Evolutionary conservation across 805 yeast species (phyloP).

Genomic region (Candida sakaeoensis): DNA sequence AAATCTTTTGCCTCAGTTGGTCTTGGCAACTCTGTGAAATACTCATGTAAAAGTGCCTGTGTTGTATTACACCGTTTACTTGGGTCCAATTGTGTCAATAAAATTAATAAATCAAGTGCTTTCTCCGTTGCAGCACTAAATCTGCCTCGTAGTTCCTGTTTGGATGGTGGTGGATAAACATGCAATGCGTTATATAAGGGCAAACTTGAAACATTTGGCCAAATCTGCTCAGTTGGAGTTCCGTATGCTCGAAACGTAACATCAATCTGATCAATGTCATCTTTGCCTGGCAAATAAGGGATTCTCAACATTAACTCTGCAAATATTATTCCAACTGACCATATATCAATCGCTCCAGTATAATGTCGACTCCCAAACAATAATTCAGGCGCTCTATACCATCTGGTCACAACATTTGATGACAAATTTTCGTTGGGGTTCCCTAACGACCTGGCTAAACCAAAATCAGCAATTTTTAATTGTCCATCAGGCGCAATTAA

Average conservation of each 20-base stretch:
- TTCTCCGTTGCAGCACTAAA: slow-evolving; percentile 88
- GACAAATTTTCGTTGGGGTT: slow-evolving; percentile 72
- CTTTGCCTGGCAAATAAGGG: slow-evolving; percentile 91
- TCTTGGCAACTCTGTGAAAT: slow-evolving; percentile 68
- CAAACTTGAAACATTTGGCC: slow-evolving; percentile 85
- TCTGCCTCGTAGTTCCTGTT: slow-evolving; percentile 73
- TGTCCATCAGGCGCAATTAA: slow-evolving; percentile 83
- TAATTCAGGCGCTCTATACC: slow-evolving; percentile 85
- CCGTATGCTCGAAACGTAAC: slow-evolving; percentile 96
- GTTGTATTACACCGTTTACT: slow-evolving; percentile 63
- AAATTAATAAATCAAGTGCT: slow-evolving; percentile 72
- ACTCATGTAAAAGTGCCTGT: slow-evolving; percentile 60
- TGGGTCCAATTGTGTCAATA: slow-evolving; percentile 77
- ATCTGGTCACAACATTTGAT: slow-evolving; percentile 92
- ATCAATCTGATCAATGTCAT: slow-evolving; percentile 84
- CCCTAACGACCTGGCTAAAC: slow-evolving; percentile 83
- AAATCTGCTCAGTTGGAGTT: slow-evolving; percentile 85
- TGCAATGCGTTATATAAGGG: slow-evolving; percentile 73
- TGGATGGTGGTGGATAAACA: slow-evolving; percentile 78
- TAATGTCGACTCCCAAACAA: slow-evolving; percentile 44
- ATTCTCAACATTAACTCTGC: slow-evolving; percentile 94
- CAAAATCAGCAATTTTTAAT: slow-evolving; percentile 95
- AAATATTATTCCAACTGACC: slow-evolving; percentile 61
- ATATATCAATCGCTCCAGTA: slow-evolving; percentile 42
- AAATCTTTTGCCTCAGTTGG: slow-evolving; percentile 67